Percentiles rank a stretch among this genome's conserved stretches.
Evolutionary conservation across 805 yeast species (phyloP).

Genomic region (Ogataea paraovalis): DNA sequence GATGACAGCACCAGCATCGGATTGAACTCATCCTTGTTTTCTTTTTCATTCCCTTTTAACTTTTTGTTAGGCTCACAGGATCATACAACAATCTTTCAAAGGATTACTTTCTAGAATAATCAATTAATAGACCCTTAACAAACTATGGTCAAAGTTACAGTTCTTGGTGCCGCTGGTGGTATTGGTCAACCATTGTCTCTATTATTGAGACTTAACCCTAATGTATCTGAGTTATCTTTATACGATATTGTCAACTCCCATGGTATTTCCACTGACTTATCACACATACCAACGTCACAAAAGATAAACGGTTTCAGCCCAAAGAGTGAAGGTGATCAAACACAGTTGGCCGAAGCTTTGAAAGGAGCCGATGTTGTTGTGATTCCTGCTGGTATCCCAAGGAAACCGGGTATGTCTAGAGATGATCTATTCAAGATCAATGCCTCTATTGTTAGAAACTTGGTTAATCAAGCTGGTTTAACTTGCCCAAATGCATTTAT

Average conservation of each 20-base stretch:
- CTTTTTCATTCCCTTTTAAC: no score
- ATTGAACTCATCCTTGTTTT: no score
- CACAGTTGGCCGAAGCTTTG: constrained; percentile 39
- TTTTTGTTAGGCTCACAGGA: no score
- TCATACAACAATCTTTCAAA: no score
- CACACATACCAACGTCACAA: constrained; percentile 52
- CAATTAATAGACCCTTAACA: neutral
- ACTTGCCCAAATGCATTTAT: constrained; percentile 48
- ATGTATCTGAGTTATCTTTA: constrained; percentile 62
- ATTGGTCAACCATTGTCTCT: constrained; percentile 91
- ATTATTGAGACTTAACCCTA: constrained; percentile 65
- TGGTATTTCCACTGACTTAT: constrained; percentile 86
- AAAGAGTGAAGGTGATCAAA: constrained; percentile 23
- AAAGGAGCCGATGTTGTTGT: constrained; percentile 45
- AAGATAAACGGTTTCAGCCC: constrained; percentile 24
- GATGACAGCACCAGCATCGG: no score
- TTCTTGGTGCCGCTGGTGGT: constrained; percentile 90
- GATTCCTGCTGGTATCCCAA: constrained; percentile 60
- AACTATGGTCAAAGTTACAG: constrained; percentile 58
- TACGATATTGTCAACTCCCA: constrained; percentile 82
- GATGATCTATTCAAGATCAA: constrained; percentile 58
- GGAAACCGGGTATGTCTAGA: constrained; percentile 65
- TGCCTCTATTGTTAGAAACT: constrained; percentile 48
- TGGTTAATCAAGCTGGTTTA: constrained; percentile 49
- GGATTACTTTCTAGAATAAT: neutral